A percentile compares a stretch with the other conserved stretches of the same genome.
Evolutionary conservation across 768 basidiomycete species (phyloP).

Genomic region (Leucogyrophana mollusca): DNA sequence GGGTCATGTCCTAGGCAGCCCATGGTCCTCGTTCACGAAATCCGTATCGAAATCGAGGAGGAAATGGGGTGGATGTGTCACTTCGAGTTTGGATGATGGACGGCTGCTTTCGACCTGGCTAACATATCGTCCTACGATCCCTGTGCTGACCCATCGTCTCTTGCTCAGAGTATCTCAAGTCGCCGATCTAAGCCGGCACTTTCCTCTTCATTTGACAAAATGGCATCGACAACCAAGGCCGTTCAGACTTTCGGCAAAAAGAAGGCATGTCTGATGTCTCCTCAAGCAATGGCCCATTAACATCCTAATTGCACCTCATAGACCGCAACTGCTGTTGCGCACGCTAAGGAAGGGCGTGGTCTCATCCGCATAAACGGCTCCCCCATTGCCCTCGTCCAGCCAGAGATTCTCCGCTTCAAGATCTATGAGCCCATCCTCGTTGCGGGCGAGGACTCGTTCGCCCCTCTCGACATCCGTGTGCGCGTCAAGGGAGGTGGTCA

Average conservation of each 20-base stretch:
- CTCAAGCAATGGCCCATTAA: constrained; percentile 6
- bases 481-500: constrained; percentile 99
- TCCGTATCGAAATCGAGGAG: constrained; percentile 18
- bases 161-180: constrained; percentile 14
- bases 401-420: constrained; percentile 96
- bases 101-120: neutral
- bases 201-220: constrained; percentile 32
- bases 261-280: constrained; percentile 64
- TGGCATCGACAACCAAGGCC: constrained; percentile 79
- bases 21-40: neutral
- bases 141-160: constrained; percentile 15
- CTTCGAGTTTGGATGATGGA: constrained; percentile 33
- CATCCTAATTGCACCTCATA: constrained; percentile 27
- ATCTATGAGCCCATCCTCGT: constrained; percentile 97
- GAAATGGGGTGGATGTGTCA: constrained; percentile 39
- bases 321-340: constrained; percentile 98
- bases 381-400: constrained; percentile 93
- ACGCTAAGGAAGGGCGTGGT: constrained; percentile 95
- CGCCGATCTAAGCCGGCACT: constrained; percentile 11
- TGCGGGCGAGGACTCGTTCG: constrained; percentile 86
- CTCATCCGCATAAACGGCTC: constrained; percentile 96
- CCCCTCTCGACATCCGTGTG: constrained; percentile 90
- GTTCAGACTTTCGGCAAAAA: constrained; percentile 99
- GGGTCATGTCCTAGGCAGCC: neutral
- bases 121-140: constrained; percentile 1